Evolutionary conservation across 345 rosid genomes (phyloP).

Genomic region (Cardamine chenopodiifolia): DNA sequence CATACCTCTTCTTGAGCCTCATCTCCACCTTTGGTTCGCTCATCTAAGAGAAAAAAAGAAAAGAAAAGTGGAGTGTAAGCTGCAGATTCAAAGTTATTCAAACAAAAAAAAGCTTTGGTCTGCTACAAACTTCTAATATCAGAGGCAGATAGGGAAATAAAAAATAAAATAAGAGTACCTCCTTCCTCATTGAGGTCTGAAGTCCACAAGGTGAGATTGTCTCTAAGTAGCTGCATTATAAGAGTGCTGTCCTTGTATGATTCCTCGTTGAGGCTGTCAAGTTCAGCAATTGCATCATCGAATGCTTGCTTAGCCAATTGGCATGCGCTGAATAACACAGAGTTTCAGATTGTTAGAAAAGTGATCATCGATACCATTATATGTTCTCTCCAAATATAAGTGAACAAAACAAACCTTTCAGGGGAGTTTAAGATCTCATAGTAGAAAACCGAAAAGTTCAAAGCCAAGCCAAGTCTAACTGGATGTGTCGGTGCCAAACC

Average conservation of each 20-base stretch:
- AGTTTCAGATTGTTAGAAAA: slow-evolving; percentile 11
- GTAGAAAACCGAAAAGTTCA: slow-evolving; percentile 62
- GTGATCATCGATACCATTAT: not conserved
- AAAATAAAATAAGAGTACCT: slow-evolving; percentile 45
- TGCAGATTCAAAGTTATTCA: not conserved
- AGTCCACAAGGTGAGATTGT: slow-evolving; percentile 98
- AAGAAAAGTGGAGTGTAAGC: slow-evolving; percentile 2
- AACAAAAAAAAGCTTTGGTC: not conserved
- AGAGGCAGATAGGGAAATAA: not conserved
- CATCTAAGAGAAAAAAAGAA: not conserved
- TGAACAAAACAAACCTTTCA: slow-evolving; percentile 44
- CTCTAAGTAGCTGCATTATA: slow-evolving; percentile 97
- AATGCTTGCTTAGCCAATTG: slow-evolving; percentile 99
- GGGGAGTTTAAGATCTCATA: slow-evolving; percentile 62
- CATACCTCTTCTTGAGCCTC: slow-evolving; percentile 42
- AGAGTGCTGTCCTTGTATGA: slow-evolving; percentile 98
- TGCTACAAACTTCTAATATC: not conserved
- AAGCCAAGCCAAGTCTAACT: slow-evolving; percentile 56
- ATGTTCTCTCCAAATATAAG: not conserved
- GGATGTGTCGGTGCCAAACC: slow-evolving; percentile 64
- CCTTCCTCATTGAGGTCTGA: slow-evolving; percentile 97
- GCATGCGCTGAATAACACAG: slow-evolving; percentile 69
- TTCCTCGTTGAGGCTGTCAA: slow-evolving; percentile 93
- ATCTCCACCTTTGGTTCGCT: slow-evolving; percentile 37
- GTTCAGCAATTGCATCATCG: slow-evolving; percentile 96